phyloP scores from a whole-genome alignment of 2,329 filamentous ascomycete genomes.

The Trichoderma brevicompactum region DNA sequence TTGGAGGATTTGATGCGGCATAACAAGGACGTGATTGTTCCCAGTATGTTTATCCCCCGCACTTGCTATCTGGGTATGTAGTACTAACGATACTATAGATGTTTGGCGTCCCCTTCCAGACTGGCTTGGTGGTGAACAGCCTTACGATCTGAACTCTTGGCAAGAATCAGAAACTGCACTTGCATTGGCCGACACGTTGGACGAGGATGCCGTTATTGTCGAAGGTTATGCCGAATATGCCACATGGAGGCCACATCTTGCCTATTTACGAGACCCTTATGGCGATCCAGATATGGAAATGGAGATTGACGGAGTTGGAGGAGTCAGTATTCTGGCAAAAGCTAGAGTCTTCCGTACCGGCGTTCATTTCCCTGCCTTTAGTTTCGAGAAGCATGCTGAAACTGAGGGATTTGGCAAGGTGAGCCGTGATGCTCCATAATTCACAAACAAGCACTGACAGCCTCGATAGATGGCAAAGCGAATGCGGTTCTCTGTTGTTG shows the following conservation, averaged over 20 bases:
- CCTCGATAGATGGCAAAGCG: constrained; percentile 83
- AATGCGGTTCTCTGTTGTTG: constrained; percentile 94
- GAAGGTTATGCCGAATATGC: constrained; percentile 99
- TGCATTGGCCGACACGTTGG: constrained; percentile 88
- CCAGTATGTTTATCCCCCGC: constrained; percentile 69
- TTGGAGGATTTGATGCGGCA: constrained; percentile 97
- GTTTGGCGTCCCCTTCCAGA: constrained; percentile 98
- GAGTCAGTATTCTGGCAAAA: constrained; percentile 96
- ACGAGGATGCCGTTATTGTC: constrained; percentile 98
- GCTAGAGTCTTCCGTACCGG: constrained; percentile 93
- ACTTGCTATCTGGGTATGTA: neutral
- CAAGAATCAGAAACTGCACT: constrained; percentile 98
- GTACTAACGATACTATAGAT: constrained; percentile 59
- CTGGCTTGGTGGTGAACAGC: constrained; percentile 97
- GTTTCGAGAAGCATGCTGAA: constrained; percentile 97
- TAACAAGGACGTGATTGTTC: constrained; percentile 98
- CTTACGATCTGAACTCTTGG: constrained; percentile 98
- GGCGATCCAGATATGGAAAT: constrained; percentile 99
- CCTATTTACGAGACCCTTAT: constrained; percentile 94
- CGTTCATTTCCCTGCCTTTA: constrained; percentile 97
- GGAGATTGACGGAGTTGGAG: constrained; percentile 97
- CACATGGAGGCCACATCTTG: constrained; percentile 95
- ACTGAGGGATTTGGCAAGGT: constrained; percentile 99
- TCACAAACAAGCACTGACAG: neutral
- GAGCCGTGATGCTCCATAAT: constrained; percentile 35